These are phyloP conservation scores for Grigorovia humatica DNA, from an alignment of 805 yeast species.

Conservation along the genomic window DNA sequence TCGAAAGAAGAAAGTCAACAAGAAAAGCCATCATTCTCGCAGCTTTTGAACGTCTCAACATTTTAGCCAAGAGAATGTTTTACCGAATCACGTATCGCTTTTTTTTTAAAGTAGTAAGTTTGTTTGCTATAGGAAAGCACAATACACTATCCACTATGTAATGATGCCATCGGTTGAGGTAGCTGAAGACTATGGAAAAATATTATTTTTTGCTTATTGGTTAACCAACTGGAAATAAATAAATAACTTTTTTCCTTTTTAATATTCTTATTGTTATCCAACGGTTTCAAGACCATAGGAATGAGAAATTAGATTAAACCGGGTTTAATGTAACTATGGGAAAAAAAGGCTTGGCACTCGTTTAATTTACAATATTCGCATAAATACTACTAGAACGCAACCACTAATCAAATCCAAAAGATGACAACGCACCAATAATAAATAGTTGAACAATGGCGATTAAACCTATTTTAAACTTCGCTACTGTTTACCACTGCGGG, in stretches of 20 bases:
- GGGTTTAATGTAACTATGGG: neutral
- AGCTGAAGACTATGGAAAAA: no score
- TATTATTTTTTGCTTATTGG: no score
- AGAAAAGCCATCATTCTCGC: neutral
- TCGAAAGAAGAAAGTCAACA: neutral
- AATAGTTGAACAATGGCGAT: neutral
- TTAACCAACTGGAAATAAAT: no score
- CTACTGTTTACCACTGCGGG: no score
- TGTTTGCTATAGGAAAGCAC: no score
- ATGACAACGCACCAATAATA: neutral
- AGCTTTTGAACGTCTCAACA: neutral
- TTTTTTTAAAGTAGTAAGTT: no score
- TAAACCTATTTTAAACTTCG: no score
- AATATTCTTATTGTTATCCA: neutral
- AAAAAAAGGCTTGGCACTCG: neutral
- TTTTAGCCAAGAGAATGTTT: neutral
- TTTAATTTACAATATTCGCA: neutral
- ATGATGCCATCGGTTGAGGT: no score
- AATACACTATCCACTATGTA: no score
- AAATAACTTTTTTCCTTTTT: no score
- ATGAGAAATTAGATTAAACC: neutral
- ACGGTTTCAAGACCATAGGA: neutral
- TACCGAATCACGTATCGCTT: no score
- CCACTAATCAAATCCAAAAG: neutral
- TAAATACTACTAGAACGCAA: neutral